Base-by-base conservation (phyloP, 2,329 filamentous ascomycete species). In the Fusarium abutilonis region DNA sequence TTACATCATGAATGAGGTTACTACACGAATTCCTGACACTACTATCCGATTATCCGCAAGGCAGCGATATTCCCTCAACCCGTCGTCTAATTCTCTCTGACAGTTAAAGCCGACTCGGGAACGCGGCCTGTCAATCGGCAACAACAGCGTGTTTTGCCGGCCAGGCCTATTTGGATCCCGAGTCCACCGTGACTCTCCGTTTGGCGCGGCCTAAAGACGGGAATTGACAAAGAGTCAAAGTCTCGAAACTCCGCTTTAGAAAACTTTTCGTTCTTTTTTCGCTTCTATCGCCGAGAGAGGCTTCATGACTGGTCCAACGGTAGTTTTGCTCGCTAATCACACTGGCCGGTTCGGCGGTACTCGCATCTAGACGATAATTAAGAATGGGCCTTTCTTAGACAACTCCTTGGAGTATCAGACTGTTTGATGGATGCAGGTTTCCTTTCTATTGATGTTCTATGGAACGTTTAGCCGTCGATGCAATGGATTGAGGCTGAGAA, bases 211-310 rank as follows among this genome's bases (percentile, higher is more conserved):
- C 34, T 36, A 60, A 56, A 40, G 43, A 38, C 57, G 62, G 62
- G 53, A 52, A 52, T 66, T 63, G 15, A 53, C 11, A 52, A 29
- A 54, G 62, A 63, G 62, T 66, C 57, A 66, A 2, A 34, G 19
- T 44, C 17, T 26, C 17, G 14, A 31, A 55, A 50, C 45, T 50
- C 52, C 52, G 52, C 44, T 63, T 57, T 34, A 23, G 36, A 57
- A 55, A 49, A 46, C 52, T 63, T 64, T 64, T 65, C 53, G 44
- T 60, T 63, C 46, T 63, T 52, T 65, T 65, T 48, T 45, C 46
- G 57, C 39, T 60, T 66, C 62, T 36, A 52, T 63, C 45, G n/a
- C 47, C 42, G 21, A 66, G 54, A 50, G 9, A 21, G 45, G 47
- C 34, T 64, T 53, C 44, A 51, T 49, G 60, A 41, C 41, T 21